Percentiles rank a stretch among this genome's conserved stretches.
These are phyloP conservation scores for Vaccinium vitisidaea DNA, from an alignment of 148 eudicot species.

Conservation along the genomic window DNA sequence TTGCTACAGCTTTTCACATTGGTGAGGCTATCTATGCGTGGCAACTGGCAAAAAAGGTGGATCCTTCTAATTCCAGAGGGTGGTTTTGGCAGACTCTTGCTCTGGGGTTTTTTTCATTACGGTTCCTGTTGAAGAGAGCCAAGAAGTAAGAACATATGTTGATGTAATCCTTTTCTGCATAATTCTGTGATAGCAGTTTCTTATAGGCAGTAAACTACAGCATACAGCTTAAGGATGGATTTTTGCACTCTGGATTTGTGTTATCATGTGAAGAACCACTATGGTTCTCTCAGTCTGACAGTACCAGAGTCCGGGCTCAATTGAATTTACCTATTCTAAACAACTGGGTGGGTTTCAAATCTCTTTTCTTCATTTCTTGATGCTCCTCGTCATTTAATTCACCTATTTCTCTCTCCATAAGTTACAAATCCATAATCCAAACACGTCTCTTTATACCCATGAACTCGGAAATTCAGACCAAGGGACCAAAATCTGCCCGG, in stretches of 20 bases:
- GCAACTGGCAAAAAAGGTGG: constrained; percentile 52
- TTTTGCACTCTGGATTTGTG: neutral
- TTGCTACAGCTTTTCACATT: constrained; percentile 45
- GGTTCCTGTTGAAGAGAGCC: constrained; percentile 37
- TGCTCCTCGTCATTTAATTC: neutral
- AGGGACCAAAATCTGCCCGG: no score
- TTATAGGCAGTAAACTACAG: no score
- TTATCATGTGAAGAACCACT: no score
- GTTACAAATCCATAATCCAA: neutral
- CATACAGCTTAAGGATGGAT: neutral
- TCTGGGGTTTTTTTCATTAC: constrained; percentile 26
- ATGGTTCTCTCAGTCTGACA: no score
- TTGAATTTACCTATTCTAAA: neutral
- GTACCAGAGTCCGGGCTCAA: no score
- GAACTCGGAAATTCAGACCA: neutral
- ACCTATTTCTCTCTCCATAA: neutral
- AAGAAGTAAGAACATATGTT: constrained; percentile 7
- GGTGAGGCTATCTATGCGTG: constrained; percentile 76
- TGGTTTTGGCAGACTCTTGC: constrained; percentile 25
- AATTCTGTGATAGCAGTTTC: neutral
- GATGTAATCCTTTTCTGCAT: neutral
- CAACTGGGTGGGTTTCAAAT: neutral
- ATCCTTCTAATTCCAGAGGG: constrained; percentile 12
- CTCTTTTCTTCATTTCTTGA: neutral
- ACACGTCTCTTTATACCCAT: neutral